These are phyloP conservation scores for Hypholoma fasciculare DNA, from an alignment of 768 basidiomycete genomes.

Conservation along the genomic window DNA sequence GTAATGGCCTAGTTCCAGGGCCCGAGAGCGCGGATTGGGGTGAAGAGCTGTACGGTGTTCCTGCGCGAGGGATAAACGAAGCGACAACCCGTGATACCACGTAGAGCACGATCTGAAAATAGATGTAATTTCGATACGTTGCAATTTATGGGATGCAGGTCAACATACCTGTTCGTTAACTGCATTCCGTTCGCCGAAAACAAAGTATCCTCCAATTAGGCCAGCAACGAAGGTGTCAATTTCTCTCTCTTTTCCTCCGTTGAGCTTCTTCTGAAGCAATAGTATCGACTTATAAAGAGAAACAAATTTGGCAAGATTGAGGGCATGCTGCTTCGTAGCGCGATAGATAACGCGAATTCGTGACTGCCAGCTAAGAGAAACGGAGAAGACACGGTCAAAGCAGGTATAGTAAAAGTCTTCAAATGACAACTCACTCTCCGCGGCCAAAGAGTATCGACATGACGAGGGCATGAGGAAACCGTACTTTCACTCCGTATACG, in stretches of 20 bases:
- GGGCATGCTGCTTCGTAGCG: slow-evolving; percentile 87
- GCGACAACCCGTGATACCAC: slow-evolving; percentile 91
- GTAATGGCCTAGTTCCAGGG: slow-evolving; percentile 62
- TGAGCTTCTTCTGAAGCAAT: slow-evolving; percentile 77
- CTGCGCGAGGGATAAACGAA: slow-evolving; percentile 84
- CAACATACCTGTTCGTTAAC: slow-evolving; percentile 86
- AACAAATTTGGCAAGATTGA: slow-evolving; percentile 93
- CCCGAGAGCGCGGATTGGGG: slow-evolving; percentile 38
- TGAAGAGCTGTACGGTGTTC: slow-evolving; percentile 49
- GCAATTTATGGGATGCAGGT: not conserved
- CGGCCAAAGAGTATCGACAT: slow-evolving; percentile 95
- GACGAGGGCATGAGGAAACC: slow-evolving; percentile 94
- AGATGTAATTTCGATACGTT: not conserved
- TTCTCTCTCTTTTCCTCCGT: slow-evolving; percentile 79
- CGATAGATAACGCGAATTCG: slow-evolving; percentile 69
- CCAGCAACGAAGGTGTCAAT: slow-evolving; percentile 93
- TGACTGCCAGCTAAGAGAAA: slow-evolving; percentile 64
- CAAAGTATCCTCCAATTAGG: slow-evolving; percentile 85
- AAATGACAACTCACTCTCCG: slow-evolving; percentile 70
- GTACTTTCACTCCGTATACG: slow-evolving; percentile 87
- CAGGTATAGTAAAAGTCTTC: slow-evolving; percentile 8
- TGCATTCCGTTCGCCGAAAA: slow-evolving; percentile 84
- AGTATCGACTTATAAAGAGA: slow-evolving; percentile 88
- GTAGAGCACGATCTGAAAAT: slow-evolving; percentile 87
- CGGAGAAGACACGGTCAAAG: not conserved